A percentile compares a stretch with the other conserved stretches of the same genome.
Conservation (phyloP, 192 early-diverging fungal species). For the Funneliformis geosporum region DNA sequence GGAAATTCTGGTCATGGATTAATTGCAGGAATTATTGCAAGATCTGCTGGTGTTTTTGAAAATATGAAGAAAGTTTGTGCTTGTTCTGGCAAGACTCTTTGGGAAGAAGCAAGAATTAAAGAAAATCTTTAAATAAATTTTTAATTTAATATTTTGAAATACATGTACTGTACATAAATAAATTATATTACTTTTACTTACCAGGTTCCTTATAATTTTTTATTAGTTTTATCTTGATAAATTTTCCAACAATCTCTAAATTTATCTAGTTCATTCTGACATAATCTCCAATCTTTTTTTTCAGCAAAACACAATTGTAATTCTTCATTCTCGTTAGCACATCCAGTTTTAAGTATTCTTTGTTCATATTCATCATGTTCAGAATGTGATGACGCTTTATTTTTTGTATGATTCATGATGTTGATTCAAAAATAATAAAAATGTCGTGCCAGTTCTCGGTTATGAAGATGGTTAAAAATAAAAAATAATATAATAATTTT, state of each 20-base stretch:
- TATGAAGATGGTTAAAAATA: too few species aligned
- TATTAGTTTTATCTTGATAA: neutral
- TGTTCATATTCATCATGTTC: conserved; percentile 80
- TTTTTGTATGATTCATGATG: neutral
- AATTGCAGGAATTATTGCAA: conserved; percentile 82
- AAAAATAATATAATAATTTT: too few species aligned
- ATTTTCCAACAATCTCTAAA: conserved; percentile 79
- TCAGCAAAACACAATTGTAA: conserved; percentile 84
- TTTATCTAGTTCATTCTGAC: conserved; percentile 70
- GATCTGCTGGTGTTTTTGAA: conserved; percentile 88
- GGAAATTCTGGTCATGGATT: conserved; percentile 63
- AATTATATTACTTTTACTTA: too few species aligned
- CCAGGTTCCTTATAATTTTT: neutral
- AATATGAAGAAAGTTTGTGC: conserved; percentile 87
- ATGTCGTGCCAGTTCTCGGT: too few species aligned
- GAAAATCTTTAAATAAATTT: neutral
- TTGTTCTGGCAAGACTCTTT: conserved; percentile 84
- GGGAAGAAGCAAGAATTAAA: conserved; percentile 72
- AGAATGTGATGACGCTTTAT: neutral
- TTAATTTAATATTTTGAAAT: too few species aligned
- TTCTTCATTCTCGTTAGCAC: conserved; percentile 75
- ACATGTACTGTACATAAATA: too few species aligned
- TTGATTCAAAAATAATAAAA: neutral
- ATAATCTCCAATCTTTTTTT: conserved; percentile 86
- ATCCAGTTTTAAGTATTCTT: conserved; percentile 79